Conservation (phyloP, 345 rosid species). For the Turritis glabra region DNA sequence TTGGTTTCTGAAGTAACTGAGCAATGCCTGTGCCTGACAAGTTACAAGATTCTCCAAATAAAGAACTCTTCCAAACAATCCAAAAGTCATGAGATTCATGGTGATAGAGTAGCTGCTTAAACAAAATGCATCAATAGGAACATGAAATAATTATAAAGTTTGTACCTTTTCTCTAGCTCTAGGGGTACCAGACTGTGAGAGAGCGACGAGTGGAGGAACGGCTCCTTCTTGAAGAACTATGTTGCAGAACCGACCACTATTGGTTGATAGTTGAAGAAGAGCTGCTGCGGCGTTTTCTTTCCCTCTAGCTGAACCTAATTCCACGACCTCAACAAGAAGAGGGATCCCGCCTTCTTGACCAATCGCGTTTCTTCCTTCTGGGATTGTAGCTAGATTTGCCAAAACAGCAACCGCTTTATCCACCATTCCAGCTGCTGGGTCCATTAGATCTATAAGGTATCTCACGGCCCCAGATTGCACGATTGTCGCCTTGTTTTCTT, state of each 20-base stretch:
- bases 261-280: constrained; percentile 85
- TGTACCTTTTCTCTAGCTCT: constrained; percentile 95
- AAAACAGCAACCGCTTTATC: constrained; percentile 98
- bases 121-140: neutral
- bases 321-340: constrained; percentile 93
- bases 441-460: constrained; percentile 92
- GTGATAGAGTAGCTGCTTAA: neutral
- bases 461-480: constrained; percentile 93
- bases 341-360: constrained; percentile 83
- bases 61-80: neutral
- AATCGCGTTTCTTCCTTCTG: constrained; percentile 77
- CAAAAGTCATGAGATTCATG: neutral
- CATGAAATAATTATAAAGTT: neutral
- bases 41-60: constrained; percentile 3
- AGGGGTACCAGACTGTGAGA: constrained; percentile 92
- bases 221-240: constrained; percentile 96
- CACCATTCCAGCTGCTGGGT: constrained; percentile 98
- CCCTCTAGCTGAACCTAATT: constrained; percentile 96
- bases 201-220: constrained; percentile 88
- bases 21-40: constrained; percentile 83
- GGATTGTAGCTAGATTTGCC: constrained; percentile 85
- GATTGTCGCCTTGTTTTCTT: constrained; percentile 84
- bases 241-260: constrained; percentile 68
- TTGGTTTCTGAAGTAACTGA: constrained; percentile 75
- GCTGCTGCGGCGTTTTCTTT: constrained; percentile 99